Evolutionary conservation across 768 basidiomycete species (phyloP).

Genomic region (Amanita inopinata): DNA sequence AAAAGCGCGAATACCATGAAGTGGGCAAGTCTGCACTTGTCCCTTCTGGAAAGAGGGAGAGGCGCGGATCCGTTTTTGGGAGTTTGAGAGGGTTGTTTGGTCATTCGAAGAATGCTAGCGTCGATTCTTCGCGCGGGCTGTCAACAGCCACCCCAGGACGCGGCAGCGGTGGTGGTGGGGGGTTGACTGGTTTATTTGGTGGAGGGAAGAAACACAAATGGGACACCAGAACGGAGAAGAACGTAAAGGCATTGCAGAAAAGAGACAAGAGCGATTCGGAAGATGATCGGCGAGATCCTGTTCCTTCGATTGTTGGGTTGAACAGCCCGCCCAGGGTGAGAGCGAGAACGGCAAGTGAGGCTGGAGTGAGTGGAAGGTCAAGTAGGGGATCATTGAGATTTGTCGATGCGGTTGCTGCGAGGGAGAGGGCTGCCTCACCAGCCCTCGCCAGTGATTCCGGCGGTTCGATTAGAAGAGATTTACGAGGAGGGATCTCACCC

Average conservation of each 20-base stretch:
- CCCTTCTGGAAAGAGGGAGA: conserved; percentile 15
- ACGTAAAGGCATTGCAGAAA: conserved; percentile 13
- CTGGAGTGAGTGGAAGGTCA: background rate
- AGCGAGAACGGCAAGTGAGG: background rate
- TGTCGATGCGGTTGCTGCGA: background rate
- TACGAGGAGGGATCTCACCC: background rate
- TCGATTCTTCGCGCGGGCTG: too few species aligned
- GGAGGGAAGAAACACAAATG: conserved; percentile 9
- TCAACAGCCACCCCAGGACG: too few species aligned
- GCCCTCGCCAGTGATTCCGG: background rate
- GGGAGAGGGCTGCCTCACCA: too few species aligned
- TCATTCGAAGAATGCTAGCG: too few species aligned
- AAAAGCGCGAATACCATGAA: conserved; percentile 5
- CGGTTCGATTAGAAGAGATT: background rate
- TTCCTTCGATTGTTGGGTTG: background rate
- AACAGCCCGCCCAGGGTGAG: conserved; percentile 1
- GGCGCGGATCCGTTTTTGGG: conserved; percentile 4
- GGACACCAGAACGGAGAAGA: conserved; percentile 17
- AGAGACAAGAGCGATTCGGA: background rate
- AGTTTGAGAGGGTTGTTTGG: conserved; percentile 5
- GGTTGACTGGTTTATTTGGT: background rate
- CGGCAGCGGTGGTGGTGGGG: conserved; percentile 1
- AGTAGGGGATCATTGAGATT: background rate
- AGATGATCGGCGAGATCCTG: background rate
- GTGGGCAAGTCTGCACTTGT: background rate